Base-by-base conservation (phyloP, 164 flowering plant species). In the Stephania japonica region DNA sequence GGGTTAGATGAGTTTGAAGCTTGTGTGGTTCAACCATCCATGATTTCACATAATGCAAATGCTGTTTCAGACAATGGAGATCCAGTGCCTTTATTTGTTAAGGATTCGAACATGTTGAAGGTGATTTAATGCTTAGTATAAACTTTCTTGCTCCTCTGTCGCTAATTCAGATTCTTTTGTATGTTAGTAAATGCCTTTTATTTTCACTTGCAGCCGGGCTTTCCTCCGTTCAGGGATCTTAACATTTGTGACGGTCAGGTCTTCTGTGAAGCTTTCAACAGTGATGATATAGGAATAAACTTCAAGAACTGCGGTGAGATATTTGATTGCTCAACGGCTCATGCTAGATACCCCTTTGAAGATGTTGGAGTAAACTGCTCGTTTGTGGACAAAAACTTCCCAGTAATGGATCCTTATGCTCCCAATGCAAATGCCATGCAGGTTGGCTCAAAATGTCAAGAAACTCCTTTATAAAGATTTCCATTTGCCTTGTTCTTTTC, bases 321-420 rank as follows among this genome's bases (percentile, higher is more conserved):
- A n/a, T 75, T 87, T 71, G 85, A 84, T 27, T 78, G 76, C 67
- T 47, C 83, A 44, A 82, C 76, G 67, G 78, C 72, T 78, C 81
- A 74, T 49, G 26, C 84, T 21, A 76, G 41, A 69, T 75, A 38
- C 67, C 74, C 63, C 19, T 59, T 78, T 42, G 85, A 83, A 69
- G 79, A 85, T 74, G 80, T 41, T 32, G 85, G 78, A 72, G 65
- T 79, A 74, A 81, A 83, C 68, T 76, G 80, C 82, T 77, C 81
- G n/a, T 70, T 82, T 43, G 77, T 82, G 80, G 87, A 83, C 73
- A 87, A 86, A 66, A 84, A 82, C 70, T 61, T 82, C 18, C 73
- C 83, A 6, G 82, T 80, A 70, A 74, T 84, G 5, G 85, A 81
- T 72, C 84, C 86, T 18, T 81, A 73, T 74, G 74, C 72, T 64